Base-by-base conservation (phyloP, 768 basidiomycete genomes). In the Peribolospora kevripleyi region DNA sequence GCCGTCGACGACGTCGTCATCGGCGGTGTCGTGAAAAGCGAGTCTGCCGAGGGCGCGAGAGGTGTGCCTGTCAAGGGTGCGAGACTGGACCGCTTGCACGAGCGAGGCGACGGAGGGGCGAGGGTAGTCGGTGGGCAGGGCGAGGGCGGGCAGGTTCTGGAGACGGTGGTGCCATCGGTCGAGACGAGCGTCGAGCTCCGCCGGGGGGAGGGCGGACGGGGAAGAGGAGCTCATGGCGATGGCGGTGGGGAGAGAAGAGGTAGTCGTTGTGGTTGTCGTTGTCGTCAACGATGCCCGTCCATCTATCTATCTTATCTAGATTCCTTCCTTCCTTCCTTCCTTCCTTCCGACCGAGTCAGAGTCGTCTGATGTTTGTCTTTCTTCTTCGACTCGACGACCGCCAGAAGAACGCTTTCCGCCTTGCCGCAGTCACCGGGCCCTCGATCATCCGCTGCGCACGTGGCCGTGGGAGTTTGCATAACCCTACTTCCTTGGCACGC, bases 41-140 rank as follows among this genome's bases (percentile, higher is more conserved):
- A 59, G 45, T 6, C 56, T 47, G 13, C 46, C 46, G 7, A 91
- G 72, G 62, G 80, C 75, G n/a, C 79, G 71, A 1, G 80, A 80
- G 7, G 84, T 77, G 60, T 79, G 56, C 46, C 78, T 74, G 45
- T 84, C 76, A 51, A 95, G 75, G 57, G 80, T 72, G 47, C 80
- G 72, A 8, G 74, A 62, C 64, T 88, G 78, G 5, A 76, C 80
- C 8, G 88, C 81, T 63, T 95, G 91, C 64, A 98, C 80, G 14
- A 87, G 71, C 62, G 77, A 82, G 67, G 78, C 75, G 13, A 76
- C 69, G 5, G 79, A 72, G 39, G 84, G 80, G 54, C 90, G 73
- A 3, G 91, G 90, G 66, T 93, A 98, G 68, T 97, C 93, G 0
- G 91, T 91, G 0, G 93, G 91, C 41, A 98, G 71, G 6, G 85